Conservation (phyloP, 2,329 filamentous ascomycete species). For the Tolypocladium guangdongense region DNA sequence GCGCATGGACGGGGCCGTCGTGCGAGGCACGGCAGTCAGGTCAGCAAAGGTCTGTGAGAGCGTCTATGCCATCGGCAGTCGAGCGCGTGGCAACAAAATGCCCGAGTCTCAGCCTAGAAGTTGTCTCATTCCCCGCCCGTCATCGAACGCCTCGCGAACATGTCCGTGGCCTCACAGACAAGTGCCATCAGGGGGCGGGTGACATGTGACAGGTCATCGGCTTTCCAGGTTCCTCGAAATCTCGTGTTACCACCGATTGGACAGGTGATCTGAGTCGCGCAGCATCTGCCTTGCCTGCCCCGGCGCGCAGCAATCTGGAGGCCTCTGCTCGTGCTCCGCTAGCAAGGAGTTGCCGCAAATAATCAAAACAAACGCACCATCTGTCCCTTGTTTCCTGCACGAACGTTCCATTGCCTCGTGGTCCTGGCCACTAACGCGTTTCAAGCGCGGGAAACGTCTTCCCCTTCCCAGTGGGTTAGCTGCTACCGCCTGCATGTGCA, state of each 20-base stretch:
- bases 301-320: background rate
- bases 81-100: background rate
- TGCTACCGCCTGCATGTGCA: too few relatives aligned
- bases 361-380: background rate
- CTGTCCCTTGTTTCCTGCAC: too few relatives aligned
- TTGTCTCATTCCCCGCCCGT: background rate
- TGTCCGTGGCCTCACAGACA: background rate
- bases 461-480: background rate
- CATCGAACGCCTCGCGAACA: background rate
- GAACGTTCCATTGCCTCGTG: background rate
- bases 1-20: background rate
- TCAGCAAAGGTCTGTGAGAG: background rate
- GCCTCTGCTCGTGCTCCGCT: too few relatives aligned
- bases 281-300: background rate
- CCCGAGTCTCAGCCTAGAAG: background rate
- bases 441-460: background rate
- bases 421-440: background rate
- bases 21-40: background rate
- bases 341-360: background rate
- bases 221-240: background rate
- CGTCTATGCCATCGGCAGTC: background rate
- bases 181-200: background rate
- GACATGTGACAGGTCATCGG: background rate
- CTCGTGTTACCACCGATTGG: background rate
- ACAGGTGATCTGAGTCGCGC: background rate